phyloP scores from a whole-genome alignment of 2,329 filamentous ascomycete species.

The Aspergillus fijiensis region DNA sequence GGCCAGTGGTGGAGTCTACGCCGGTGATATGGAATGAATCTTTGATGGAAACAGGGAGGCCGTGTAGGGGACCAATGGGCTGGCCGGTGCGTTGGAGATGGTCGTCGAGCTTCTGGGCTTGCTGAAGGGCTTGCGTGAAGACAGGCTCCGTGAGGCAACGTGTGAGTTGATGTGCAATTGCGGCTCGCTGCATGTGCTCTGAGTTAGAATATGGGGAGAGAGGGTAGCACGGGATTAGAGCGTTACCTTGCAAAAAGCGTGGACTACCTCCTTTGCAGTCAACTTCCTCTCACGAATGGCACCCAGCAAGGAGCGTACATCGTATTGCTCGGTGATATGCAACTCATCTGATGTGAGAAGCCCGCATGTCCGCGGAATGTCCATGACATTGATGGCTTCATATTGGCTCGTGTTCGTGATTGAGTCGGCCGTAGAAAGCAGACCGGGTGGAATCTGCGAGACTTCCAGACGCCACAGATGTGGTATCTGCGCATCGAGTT shows the following conservation, averaged over 20 bases:
- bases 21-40: constrained; percentile 49
- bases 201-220: not conserved
- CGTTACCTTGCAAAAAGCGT: constrained; percentile 55
- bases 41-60: constrained; percentile 57
- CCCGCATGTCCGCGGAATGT: constrained; percentile 54
- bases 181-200: constrained; percentile 29
- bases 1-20: constrained; percentile 55
- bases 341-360: constrained; percentile 54
- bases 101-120: constrained; percentile 50
- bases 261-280: constrained; percentile 46
- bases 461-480: constrained; percentile 40
- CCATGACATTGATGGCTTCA: constrained; percentile 42
- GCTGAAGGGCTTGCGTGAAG: constrained; percentile 50
- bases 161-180: constrained; percentile 43
- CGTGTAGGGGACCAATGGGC: constrained; percentile 60
- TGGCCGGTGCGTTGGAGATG: constrained; percentile 41
- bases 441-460: constrained; percentile 33
- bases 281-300: constrained; percentile 26
- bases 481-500: constrained; percentile 41
- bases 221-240: not conserved
- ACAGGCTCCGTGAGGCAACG: constrained; percentile 54
- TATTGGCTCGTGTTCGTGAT: constrained; percentile 34
- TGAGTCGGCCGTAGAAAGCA: constrained; percentile 38
- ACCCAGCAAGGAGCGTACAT: constrained; percentile 42
- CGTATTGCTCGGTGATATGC: constrained; percentile 56